phyloP scores from a whole-genome alignment of 495 filamentous ascomycete genomes.

The Podospora pseudopauciseta region DNA sequence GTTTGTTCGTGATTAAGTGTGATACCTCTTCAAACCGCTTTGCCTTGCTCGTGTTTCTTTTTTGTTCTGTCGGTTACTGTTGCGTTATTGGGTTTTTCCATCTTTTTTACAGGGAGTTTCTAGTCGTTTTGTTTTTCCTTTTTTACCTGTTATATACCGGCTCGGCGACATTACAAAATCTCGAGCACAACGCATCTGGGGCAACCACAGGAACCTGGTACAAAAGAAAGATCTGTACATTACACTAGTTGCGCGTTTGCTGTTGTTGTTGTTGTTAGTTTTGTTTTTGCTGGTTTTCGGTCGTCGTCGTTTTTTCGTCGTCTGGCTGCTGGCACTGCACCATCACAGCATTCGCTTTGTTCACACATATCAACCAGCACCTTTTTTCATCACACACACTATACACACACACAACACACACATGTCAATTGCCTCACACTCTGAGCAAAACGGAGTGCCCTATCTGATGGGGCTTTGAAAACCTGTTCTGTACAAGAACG shows the following conservation, averaged over 20 bases:
- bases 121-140: slow-evolving; percentile 26
- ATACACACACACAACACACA: slow-evolving; percentile 8
- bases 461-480: slow-evolving; percentile 3
- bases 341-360: slow-evolving; percentile 35
- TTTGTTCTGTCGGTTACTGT: slow-evolving; percentile 16
- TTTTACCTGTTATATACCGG: slow-evolving; percentile 47
- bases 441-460: slow-evolving; percentile 20
- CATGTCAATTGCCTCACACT: slow-evolving; percentile 14
- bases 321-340: slow-evolving; percentile 36
- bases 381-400: slow-evolving; percentile 22
- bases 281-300: slow-evolving; percentile 38
- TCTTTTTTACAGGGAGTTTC: slow-evolving; percentile 24
- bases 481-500: slow-evolving; percentile 2
- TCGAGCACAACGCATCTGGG: slow-evolving; percentile 33
- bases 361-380: slow-evolving; percentile 37
- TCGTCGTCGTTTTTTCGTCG: slow-evolving; percentile 33
- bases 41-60: slow-evolving; percentile 12
- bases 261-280: slow-evolving; percentile 30
- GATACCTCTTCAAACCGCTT: slow-evolving; percentile 43
- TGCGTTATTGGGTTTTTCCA: slow-evolving; percentile 22
- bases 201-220: slow-evolving; percentile 37
- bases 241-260: slow-evolving; percentile 40
- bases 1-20: slow-evolving; percentile 50
- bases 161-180: slow-evolving; percentile 31
- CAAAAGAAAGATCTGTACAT: slow-evolving; percentile 43